Evolutionary conservation across 345 rosid genomes (phyloP), one percentile per base, ranked within the genome.

Genomic region (Pistacia vera): DNA sequence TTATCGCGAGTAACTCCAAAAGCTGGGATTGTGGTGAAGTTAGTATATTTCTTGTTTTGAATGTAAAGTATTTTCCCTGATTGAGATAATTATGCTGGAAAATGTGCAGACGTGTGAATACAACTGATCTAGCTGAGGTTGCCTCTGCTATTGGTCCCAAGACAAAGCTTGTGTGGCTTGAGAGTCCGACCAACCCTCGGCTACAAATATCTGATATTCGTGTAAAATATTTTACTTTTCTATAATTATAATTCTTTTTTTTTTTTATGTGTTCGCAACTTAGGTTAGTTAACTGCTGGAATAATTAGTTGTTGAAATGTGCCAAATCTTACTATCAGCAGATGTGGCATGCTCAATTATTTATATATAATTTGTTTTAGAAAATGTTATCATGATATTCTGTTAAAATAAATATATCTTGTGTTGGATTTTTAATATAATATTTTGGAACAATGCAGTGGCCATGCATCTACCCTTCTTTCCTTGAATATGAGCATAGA

Each of bases 121-220:
- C 95, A 55, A 84, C 86, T 77, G 81, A 85, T 75, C 80, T 91
- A 72, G 87, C 78, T 18, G 95, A 92, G 84, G 94, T 93, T 79
- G 90, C 90, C 72, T 90, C 97, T 81, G 90, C 91, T 48, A 82
- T 92, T 85, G 86, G 93, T 68, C 91, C 97, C 46, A 60, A 2
- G 61, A 94, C 98, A 78, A 94, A 92, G 85, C 97, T 94, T 78
- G 93, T 94, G 67, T 92, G 97, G 97, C 79, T 94, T 68, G 97
- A 92, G 84, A 92, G 97, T 85, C 98, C 98, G 38, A 92, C 98
- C 52, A 94, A 92, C 56, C 98, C 97, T 57, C 88, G 92, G 48
- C 94, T 81, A 85, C 93, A 90, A 83, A 90, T 94, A 79, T 89
- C 90, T 73, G 98, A 90, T 82, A 92, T 92, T 75, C 90, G 85